These are phyloP conservation scores for Blakeslea trispora DNA, from an alignment of 371 early-diverging fungal species.

Conservation along the genomic window DNA sequence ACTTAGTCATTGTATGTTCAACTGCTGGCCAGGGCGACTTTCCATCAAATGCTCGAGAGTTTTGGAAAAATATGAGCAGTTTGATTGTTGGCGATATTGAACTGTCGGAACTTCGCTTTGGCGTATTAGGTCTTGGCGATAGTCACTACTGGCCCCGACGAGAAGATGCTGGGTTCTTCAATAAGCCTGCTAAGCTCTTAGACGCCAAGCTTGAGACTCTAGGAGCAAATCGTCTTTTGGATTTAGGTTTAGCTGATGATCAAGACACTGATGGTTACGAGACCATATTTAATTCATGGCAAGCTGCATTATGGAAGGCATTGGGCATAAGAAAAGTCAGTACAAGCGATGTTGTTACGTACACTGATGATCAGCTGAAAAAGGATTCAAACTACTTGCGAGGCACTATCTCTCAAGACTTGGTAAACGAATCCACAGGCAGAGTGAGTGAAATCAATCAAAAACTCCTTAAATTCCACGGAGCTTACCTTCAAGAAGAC, in stretches of 20 bases:
- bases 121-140: constrained; percentile 92
- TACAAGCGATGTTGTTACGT: constrained; percentile 69
- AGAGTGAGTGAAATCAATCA: constrained; percentile 84
- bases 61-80: constrained; percentile 74
- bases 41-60: constrained; percentile 86
- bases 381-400: constrained; percentile 86
- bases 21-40: constrained; percentile 97
- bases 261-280: constrained; percentile 90
- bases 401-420: constrained; percentile 86
- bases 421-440: constrained; percentile 82
- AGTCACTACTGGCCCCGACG: constrained; percentile 94
- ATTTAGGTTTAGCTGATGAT: constrained; percentile 85
- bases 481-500: constrained; percentile 95
- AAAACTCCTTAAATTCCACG: constrained; percentile 94
- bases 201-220: constrained; percentile 77
- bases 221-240: constrained; percentile 67
- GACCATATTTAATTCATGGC: constrained; percentile 80
- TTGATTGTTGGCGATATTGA: constrained; percentile 61
- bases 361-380: constrained; percentile 90
- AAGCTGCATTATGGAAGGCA: constrained; percentile 79
- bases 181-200: constrained; percentile 86
- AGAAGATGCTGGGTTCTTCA: constrained; percentile 87
- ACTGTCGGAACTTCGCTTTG: constrained; percentile 67
- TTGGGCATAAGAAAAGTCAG: constrained; percentile 69
- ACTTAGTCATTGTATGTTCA: constrained; percentile 75